Percentiles rank a stretch among this genome's conserved stretches.
phyloP scores from a whole-genome alignment of 106 monocot genomes.

The Iris macrosiphon region DNA sequence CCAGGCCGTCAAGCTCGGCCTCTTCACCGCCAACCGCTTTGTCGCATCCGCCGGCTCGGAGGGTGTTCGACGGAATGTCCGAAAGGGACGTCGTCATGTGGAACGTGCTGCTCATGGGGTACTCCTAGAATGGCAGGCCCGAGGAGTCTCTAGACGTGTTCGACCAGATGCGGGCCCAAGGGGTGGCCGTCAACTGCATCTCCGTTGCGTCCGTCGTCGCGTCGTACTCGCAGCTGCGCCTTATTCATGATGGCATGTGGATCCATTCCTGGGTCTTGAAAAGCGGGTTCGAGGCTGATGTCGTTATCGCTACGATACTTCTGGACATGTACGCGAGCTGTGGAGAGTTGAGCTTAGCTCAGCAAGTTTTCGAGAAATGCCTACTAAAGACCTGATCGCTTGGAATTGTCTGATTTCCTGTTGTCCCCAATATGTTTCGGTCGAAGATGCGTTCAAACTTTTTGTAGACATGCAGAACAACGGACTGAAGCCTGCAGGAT shows the following conservation, averaged over 20 bases:
- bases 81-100: constrained; percentile 8
- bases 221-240: constrained; percentile 9
- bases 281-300: constrained; percentile 3
- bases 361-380: constrained; percentile 15
- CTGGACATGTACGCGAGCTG: constrained; percentile 17
- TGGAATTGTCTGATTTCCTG: constrained; percentile 23
- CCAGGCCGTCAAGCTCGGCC: constrained; percentile 5
- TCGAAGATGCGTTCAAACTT: constrained; percentile 5
- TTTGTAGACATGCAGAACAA: constrained; percentile 12
- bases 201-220: constrained; percentile 2
- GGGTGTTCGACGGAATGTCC: constrained; percentile 15
- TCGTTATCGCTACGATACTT: constrained; percentile 9
- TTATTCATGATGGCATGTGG: constrained; percentile 1
- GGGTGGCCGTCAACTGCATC: background rate
- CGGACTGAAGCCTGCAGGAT: constrained; percentile 17
- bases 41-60: constrained; percentile 1
- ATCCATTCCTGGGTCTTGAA: constrained; percentile 17
- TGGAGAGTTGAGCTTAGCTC: constrained; percentile 10
- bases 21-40: background rate
- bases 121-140: constrained; percentile 1
- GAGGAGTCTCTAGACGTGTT: constrained; percentile 4
- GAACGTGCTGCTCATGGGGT: constrained; percentile 7
- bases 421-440: constrained; percentile 3
- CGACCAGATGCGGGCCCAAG: background rate
- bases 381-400: constrained; percentile 12